Base-by-base conservation (phyloP, 78 protist species). In the Thecamonas trahens region DNA sequence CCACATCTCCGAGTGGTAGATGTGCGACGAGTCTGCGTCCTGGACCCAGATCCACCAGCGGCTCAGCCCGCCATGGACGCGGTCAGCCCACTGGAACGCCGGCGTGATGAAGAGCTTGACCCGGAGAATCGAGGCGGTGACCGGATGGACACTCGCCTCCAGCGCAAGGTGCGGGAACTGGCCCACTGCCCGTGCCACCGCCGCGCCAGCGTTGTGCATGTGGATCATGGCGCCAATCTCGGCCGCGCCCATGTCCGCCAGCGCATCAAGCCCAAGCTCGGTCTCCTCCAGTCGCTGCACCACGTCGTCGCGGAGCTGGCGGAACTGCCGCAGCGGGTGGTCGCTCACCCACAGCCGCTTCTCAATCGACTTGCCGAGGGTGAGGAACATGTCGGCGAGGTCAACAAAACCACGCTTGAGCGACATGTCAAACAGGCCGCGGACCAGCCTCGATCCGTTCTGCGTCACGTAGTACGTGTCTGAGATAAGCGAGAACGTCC, bases 361-460 rank as follows among this genome's bases (percentile, higher is more conserved):
- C 42, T 93, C 98, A 44, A 88, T 45, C 79, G 71, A 31, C 70
- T 86, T 82, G 57, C 93, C 76, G n/a, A 94, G 80, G 42, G 54
- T 61, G 28, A 92, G 87, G 11, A 87, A 80, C 53, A 26, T 57
- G 38, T 55, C 58, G 5, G 91, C 77, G 22, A 82, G 73, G 18
- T 77, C 35, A 49, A 80, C 44, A 88, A 82, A 85, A 8, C 85
- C 85, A 28, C 54, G 8, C 34, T 70, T 32, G 60, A 91, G 37
- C 42, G n/a, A 45, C n/a, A 97, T 90, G 70, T 95, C 99, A 67
- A 96, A 96, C 47, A 95, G 80, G 18, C 91, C 98, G 22, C 99
- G 85, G 39, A 86, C 26, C 24, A 97, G 68, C 15, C 99, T 67
- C 31, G 62, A 13, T 13, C 52, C 79, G 47, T 83, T 80, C 80